Base-by-base conservation (phyloP, 2,329 filamentous ascomycete genomes). In the Ambrosiella cleistominuta region DNA sequence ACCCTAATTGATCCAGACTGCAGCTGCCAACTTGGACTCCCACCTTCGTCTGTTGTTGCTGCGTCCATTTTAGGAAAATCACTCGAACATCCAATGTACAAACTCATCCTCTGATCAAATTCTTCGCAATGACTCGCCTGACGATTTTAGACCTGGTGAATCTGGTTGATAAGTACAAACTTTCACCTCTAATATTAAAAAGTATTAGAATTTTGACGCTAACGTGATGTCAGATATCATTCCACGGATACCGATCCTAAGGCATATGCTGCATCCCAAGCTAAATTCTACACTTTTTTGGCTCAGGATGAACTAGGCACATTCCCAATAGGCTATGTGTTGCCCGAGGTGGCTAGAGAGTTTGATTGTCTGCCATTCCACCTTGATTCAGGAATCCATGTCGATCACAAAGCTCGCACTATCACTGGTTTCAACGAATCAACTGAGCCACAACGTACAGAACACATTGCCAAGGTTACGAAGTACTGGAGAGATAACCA, bases 401-500 rank as follows among this genome's bases (percentile, higher is more conserved):
- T 91, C 38, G 75, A 88, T 67, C 70, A 78, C 51, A 64, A 71
- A 0, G 69, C 74, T 12, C 79, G 80, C 59, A 86, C 80, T 0
- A 72, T 95, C 13, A 80, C 75, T 7, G 76, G 88, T 2, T 78
- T 83, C 60, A 72, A 73, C 9, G 75, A 79, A 12, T 68, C 73
- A 17, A 82, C 77, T 1, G 81, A 83, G 54, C 70, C 74, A 13
- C 76, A 82, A 64, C 81, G 90, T 56, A 88, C 78, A 50, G 70
- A 72, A 4, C 70, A 72, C 35, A 72, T 78, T 13, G 72, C 71
- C 3, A 70, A 73, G 50, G 83, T 89, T 3, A 75, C 83, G 40
- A 67, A 73, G 1, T 79, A 84, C 63, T 87, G 90, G 76, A 81
- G 83, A 15, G 72, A 78, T n/a, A 76, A 78, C n/a, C 72, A 77